Conservation (phyloP, 139 green algal genomes). For the Coccomyxa sp. region DNA sequence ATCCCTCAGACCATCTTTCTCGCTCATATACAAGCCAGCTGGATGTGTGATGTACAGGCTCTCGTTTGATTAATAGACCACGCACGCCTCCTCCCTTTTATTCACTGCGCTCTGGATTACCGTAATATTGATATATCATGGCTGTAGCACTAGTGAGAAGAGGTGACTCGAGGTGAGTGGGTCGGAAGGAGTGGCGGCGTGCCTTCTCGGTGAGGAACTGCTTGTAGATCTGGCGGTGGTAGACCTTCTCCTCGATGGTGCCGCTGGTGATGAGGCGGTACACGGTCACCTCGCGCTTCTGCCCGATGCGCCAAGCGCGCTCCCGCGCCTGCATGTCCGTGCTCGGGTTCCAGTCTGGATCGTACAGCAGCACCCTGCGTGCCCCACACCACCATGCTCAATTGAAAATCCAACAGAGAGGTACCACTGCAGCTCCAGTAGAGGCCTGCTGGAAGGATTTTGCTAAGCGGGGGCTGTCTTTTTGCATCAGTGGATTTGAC, state of each 20-base stretch:
- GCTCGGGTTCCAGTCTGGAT: slow-evolving; percentile 98
- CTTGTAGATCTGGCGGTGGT: slow-evolving; percentile 94
- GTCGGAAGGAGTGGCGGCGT: neutral
- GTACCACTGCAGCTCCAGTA: neutral
- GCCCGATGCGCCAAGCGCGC: slow-evolving; percentile 94
- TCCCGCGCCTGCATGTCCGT: slow-evolving; percentile 90
- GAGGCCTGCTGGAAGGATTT: neutral
- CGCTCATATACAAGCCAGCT: neutral
- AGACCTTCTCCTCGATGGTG: slow-evolving; percentile 98
- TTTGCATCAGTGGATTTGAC: too few species aligned
- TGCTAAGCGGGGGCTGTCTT: neutral
- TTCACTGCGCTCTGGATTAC: too few species aligned
- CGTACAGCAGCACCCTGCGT: slow-evolving; percentile 86
- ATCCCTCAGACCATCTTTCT: neutral
- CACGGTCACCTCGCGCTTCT: slow-evolving; percentile 85
- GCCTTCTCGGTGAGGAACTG: slow-evolving; percentile 85
- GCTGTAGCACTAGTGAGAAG: neutral
- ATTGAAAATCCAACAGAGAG: neutral
- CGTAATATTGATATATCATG: too few species aligned
- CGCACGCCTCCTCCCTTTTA: too few species aligned
- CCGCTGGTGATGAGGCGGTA: slow-evolving; percentile 93
- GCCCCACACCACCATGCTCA: neutral
- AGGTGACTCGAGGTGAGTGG: neutral
- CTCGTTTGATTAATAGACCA: too few species aligned
- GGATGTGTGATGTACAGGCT: neutral